phyloP scores from a whole-genome alignment of 495 filamentous ascomycete genomes.

The Aspergillus funiculosus region DNA sequence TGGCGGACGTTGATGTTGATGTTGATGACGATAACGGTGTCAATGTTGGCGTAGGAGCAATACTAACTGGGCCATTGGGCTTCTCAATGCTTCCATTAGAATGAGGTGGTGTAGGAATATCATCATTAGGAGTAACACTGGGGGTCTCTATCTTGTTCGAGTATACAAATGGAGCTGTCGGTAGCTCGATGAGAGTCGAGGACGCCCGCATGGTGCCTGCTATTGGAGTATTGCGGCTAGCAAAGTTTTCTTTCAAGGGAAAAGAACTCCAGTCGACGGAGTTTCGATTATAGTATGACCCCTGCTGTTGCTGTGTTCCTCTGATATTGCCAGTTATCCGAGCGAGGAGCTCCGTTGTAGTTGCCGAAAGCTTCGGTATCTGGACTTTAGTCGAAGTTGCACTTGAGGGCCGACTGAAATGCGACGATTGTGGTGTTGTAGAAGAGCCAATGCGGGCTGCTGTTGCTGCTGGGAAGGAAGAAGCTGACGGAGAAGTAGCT shows the following conservation, averaged over 20 bases:
- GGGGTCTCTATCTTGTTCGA: slow-evolving; percentile 13
- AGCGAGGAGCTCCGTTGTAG: slow-evolving; percentile 25
- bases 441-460: slow-evolving; percentile 8
- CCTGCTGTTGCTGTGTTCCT: slow-evolving; percentile 10
- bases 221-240: background rate
- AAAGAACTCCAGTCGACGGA: slow-evolving; percentile 10
- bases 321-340: slow-evolving; percentile 19
- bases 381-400: slow-evolving; percentile 14
- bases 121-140: slow-evolving; percentile 5
- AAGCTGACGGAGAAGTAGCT: slow-evolving; percentile 12
- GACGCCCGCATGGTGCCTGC: slow-evolving; percentile 20
- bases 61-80: slow-evolving; percentile 7
- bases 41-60: slow-evolving; percentile 18
- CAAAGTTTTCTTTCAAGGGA: background rate
- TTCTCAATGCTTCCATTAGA: background rate
- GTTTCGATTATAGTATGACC: slow-evolving; percentile 13
- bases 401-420: slow-evolving; percentile 9
- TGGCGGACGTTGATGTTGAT: background rate
- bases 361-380: slow-evolving; percentile 23
- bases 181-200: slow-evolving; percentile 24
- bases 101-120: slow-evolving; percentile 5
- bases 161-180: slow-evolving; percentile 20
- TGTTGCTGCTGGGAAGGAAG: slow-evolving; percentile 1
- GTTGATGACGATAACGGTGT: slow-evolving; percentile 3
- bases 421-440: slow-evolving; percentile 3